phyloP scores from a whole-genome alignment of 768 basidiomycete genomes.

The Tremella fuciformis region DNA sequence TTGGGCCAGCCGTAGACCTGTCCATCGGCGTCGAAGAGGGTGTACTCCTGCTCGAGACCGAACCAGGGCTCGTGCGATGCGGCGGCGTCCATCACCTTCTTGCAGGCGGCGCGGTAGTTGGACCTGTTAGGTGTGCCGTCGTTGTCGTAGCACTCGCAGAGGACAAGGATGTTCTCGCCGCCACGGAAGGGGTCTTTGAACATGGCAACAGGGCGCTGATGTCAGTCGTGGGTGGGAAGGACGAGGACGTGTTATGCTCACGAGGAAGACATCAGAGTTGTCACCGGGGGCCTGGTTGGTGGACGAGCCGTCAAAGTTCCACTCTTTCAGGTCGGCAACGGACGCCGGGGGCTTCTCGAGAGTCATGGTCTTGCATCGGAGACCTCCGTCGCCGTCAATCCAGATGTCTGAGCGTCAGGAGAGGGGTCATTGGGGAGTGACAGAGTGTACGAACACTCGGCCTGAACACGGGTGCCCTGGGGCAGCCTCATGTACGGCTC shows the following conservation, averaged over 20 bases:
- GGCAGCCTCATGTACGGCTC: conserved; percentile 81
- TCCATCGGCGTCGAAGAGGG: conserved; percentile 89
- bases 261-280: conserved; percentile 95
- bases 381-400: conserved; percentile 91
- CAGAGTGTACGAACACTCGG: conserved; percentile 57
- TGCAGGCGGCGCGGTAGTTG: conserved; percentile 89
- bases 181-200: conserved; percentile 99
- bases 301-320: conserved; percentile 99
- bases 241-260: conserved; percentile 34
- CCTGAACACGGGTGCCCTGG: conserved; percentile 90
- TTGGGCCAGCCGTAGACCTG: conserved; percentile 94
- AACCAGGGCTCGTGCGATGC: conserved; percentile 78
- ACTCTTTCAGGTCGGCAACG: conserved; percentile 86
- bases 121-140: conserved; percentile 97
- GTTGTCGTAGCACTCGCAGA: conserved; percentile 97
- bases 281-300: conserved; percentile 93
- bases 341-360: conserved; percentile 79
- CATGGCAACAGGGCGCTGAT: conserved; percentile 78
- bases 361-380: conserved; percentile 98
- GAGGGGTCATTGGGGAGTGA: not conserved
- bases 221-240: not conserved
- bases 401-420: conserved; percentile 70
- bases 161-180: conserved; percentile 94
- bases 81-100: conserved; percentile 81
- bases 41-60: conserved; percentile 98